phyloP scores from a whole-genome alignment of 1,139 yeast species.

The Groenewaldozyma sp. region DNA sequence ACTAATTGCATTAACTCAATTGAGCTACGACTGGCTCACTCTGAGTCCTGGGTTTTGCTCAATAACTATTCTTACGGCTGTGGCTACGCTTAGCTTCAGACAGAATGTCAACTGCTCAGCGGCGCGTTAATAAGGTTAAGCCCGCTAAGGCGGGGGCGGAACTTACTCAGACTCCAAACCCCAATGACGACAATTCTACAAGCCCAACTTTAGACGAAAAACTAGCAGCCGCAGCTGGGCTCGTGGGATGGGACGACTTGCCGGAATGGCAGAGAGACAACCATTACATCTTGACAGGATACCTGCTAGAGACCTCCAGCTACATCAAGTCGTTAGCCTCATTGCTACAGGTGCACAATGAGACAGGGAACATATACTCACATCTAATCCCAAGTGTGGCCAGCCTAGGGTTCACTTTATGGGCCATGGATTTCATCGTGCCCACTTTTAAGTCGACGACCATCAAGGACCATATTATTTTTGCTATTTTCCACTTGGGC shows the following conservation, averaged over 20 bases:
- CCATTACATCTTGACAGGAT: slow-evolving; percentile 64
- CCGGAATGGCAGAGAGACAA: slow-evolving; percentile 87
- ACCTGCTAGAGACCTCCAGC: slow-evolving; percentile 62
- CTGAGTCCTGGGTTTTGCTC: too few species aligned
- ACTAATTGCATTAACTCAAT: too few species aligned
- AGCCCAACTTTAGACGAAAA: too few species aligned
- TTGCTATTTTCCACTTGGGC: slow-evolving; percentile 42
- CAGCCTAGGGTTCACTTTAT: slow-evolving; percentile 24
- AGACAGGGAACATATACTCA: slow-evolving; percentile 69
- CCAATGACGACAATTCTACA: too few species aligned
- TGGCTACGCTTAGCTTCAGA: too few species aligned
- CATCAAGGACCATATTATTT: slow-evolving; percentile 36
- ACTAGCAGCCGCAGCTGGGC: background rate
- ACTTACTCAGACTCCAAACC: too few species aligned
- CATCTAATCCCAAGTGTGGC: slow-evolving; percentile 63
- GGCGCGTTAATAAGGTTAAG: too few species aligned
- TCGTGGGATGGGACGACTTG: slow-evolving; percentile 39
- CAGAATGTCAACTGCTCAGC: too few species aligned
- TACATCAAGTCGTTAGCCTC: slow-evolving; percentile 44
- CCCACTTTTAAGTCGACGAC: slow-evolving; percentile 40
- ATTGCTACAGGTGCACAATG: slow-evolving; percentile 68
- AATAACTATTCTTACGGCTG: too few species aligned
- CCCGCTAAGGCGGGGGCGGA: too few species aligned
- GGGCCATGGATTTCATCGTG: slow-evolving; percentile 15
- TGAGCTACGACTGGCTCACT: too few species aligned